Percentiles rank a stretch among this genome's conserved stretches.
These are phyloP conservation scores for Prunus salicina DNA, from an alignment of 306 rosid species.

Conservation along the genomic window DNA sequence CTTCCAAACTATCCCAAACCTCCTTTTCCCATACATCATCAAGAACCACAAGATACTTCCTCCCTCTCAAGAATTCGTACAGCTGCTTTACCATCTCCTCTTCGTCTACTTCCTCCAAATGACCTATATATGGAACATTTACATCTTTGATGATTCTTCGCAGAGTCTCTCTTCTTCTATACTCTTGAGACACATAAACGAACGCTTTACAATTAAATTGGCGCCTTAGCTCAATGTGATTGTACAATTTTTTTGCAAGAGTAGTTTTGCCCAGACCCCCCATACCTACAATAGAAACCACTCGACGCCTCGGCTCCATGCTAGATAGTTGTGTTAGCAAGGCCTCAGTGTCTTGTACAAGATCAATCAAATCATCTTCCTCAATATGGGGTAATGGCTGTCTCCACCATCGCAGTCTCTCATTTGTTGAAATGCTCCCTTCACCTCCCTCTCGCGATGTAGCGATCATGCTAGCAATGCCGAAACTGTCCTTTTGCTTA, in stretches of 20 bases:
- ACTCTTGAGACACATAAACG: neutral
- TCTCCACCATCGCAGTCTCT: neutral
- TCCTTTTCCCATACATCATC: constrained; percentile 3
- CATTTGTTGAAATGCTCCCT: neutral
- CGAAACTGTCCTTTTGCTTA: neutral
- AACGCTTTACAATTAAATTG: neutral
- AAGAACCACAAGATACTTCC: neutral
- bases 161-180: neutral
- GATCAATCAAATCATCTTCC: constrained; percentile 1
- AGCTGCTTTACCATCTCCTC: neutral
- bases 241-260: no score
- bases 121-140: neutral
- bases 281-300: neutral
- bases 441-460: no score
- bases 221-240: no score
- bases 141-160: neutral
- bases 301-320: neutral
- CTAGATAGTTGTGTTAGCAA: neutral
- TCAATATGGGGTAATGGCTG: neutral
- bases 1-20: neutral
- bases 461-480: neutral
- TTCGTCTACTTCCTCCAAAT: neutral
- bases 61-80: neutral
- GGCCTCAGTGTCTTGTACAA: neutral
- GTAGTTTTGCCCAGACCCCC: no score